These are phyloP conservation scores for Lithospermum erythrorhizon DNA, from an alignment of 257 asterid species.

Conservation along the genomic window DNA sequence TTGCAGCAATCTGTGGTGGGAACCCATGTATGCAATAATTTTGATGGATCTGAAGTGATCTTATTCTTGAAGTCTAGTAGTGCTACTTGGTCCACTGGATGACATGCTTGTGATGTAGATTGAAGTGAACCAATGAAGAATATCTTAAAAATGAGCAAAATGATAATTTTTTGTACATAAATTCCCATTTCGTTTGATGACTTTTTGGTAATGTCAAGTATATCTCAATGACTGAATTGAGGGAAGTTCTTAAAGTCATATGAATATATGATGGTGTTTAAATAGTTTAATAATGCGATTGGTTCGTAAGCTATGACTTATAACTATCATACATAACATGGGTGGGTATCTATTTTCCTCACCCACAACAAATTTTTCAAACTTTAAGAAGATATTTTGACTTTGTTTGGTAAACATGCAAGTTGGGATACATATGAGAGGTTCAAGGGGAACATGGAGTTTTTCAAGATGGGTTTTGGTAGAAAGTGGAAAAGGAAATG, in stretches of 20 bases:
- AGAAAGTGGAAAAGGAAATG: no score
- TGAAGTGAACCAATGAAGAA: constrained; percentile 8
- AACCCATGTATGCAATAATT: constrained; percentile 41
- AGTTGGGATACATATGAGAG: no score
- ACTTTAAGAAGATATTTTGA: no score
- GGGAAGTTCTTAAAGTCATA: background rate
- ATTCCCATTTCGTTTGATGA: constrained; percentile 16
- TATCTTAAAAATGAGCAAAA: constrained; percentile 17
- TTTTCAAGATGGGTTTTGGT: no score
- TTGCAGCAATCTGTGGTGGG: constrained; percentile 53
- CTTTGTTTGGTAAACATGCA: no score
- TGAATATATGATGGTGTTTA: no score
- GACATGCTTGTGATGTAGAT: constrained; percentile 31
- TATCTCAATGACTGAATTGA: background rate
- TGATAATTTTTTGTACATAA: constrained; percentile 7
- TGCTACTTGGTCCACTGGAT: constrained; percentile 36
- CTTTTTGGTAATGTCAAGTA: background rate
- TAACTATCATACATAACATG: no score
- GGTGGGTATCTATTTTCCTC: background rate
- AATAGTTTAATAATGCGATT: no score
- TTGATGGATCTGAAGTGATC: constrained; percentile 41
- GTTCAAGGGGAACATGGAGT: no score
- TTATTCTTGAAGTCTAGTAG: constrained; percentile 38
- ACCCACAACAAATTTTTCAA: no score
- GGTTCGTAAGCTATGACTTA: no score